Evolutionary conservation across 2,329 filamentous ascomycete species (phyloP), one percentile per base, ranked within the genome.

Genomic region (Claviceps quebecensis): DNA sequence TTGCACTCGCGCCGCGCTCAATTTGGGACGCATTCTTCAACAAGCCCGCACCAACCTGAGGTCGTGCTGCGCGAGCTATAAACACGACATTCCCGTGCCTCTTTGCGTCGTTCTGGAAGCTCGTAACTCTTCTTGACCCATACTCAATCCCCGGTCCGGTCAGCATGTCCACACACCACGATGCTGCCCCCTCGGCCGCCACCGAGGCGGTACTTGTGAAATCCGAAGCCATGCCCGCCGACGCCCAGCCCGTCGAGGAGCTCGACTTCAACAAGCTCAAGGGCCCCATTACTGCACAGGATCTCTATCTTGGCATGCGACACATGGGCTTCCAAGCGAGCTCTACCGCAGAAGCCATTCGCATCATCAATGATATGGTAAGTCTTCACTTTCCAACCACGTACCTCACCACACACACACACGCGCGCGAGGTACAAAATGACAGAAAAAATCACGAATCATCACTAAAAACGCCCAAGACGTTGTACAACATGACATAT

Each of bases 301-400:
- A 96, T 64, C 75, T 98, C 57, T 77, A 93, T 23, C 74, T 81
- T 51, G 83, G 84, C 54, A 93, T 97, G 83, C 78, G 78, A 51
- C 76, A 82, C 67, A 96, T 95, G 84, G 93, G 91, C 74, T 80
- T 80, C 58, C 76, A 78, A 57, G 76, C 77, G 14, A 76, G 76
- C 34, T 84, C 87, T 19, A 83, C 96, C 59, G 85, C 83, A 37
- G 87, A 95, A 62, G 93, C 91, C 13, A 83, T 93, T 56, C 78
- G 86, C 54, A 95, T 97, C 62, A 89, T 98, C 65, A 93, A 98
- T 63, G 83, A 87, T 55, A 98, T 98, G 93, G 89, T 95, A 72
- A 63, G 70, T 60, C 16, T 36, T 34, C 8, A 11, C 4, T 9
- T 45, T 17, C 4, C 4, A 29, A 8, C 9, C 29, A 29, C 9